Percentiles rank a stretch among this genome's conserved stretches.
phyloP scores from a whole-genome alignment of 495 filamentous ascomycete genomes.

The Neurospora sp. region DNA sequence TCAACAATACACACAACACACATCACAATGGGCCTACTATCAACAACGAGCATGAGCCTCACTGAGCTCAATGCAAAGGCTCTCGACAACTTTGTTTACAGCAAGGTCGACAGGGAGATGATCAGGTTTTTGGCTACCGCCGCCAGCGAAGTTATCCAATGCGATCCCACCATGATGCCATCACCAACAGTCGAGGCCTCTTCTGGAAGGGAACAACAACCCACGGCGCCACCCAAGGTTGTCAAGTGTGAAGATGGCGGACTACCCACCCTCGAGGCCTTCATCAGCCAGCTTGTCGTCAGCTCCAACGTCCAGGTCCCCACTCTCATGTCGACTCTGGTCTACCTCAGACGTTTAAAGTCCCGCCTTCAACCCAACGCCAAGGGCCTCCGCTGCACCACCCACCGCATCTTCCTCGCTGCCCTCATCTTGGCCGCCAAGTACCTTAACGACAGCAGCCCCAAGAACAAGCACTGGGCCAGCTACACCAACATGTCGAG shows the following conservation, averaged over 20 bases:
- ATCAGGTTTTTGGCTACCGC: slow-evolving; percentile 73
- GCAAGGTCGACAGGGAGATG: slow-evolving; percentile 75
- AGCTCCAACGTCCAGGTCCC: slow-evolving; percentile 94
- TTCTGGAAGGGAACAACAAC: slow-evolving; percentile 40
- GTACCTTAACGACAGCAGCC: slow-evolving; percentile 95
- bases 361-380: slow-evolving; percentile 81
- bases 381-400: slow-evolving; percentile 94
- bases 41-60: slow-evolving; percentile 22
- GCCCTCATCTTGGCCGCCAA: slow-evolving; percentile 88
- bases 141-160: slow-evolving; percentile 81
- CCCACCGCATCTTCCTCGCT: slow-evolving; percentile 94
- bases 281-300: slow-evolving; percentile 83
- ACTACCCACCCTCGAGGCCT: slow-evolving; percentile 73
- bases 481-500: slow-evolving; percentile 65
- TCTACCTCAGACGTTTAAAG: slow-evolving; percentile 81
- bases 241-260: slow-evolving; percentile 27
- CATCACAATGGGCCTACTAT: slow-evolving; percentile 27
- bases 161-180: slow-evolving; percentile 53
- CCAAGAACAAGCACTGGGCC: slow-evolving; percentile 99
- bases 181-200: slow-evolving; percentile 15
- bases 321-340: slow-evolving; percentile 90
- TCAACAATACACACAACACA: slow-evolving; percentile 7
- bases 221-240: slow-evolving; percentile 56
- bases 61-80: slow-evolving; percentile 63
- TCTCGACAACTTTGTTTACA: slow-evolving; percentile 79